Evolutionary conservation across 2,329 filamentous ascomycete species (phyloP), one percentile per base, ranked within the genome.

Genomic region (Coniochaeta sp.): DNA sequence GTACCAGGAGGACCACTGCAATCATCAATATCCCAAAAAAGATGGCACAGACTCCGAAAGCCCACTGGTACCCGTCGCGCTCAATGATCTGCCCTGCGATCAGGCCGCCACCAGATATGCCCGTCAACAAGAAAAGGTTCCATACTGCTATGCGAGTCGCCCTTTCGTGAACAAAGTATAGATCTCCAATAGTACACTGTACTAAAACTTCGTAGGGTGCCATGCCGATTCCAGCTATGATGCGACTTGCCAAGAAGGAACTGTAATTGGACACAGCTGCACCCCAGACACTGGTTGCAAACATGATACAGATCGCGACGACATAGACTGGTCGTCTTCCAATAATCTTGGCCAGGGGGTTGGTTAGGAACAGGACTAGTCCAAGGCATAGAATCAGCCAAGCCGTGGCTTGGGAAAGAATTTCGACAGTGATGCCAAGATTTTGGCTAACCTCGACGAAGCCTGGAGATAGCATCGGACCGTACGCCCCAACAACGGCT

Each of bases 131-230:
- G 62, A 77, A 73, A 66, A 76, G 67, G 60, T 75, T 76, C 73
- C 74, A 77, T 5, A 74, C 67, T 0, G 76, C 75, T 33, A 75
- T 76, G 40, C 74, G 70, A 26, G 73, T 76, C 4, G 75, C 77
- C 7, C 77, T 73, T 67, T 80, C 71, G 61, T 79, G 77, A 5
- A 79, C 74, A 61, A 76, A 79, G 64, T 77, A 80, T 31, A 79
- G 65, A 58, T 79, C 77, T 6, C 75, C 75, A 55, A 79, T 76
- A 0, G 78, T 82, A 65, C 77, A 79, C 67, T 81, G 80, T 5
- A 83, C 79, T 6, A 84, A 68, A 2, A 80, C 75, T 64, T 83
- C 81, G 60, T 77, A 78, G 0, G 80, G 75, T 0, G 79, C 78
- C 76, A 81, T 81, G 5, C 78, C 78, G 6, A 82, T 66, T 4